These are phyloP conservation scores for Trichosporon faecale DNA, from an alignment of 1,284 basidiomycete genomes.

Conservation along the genomic window DNA sequence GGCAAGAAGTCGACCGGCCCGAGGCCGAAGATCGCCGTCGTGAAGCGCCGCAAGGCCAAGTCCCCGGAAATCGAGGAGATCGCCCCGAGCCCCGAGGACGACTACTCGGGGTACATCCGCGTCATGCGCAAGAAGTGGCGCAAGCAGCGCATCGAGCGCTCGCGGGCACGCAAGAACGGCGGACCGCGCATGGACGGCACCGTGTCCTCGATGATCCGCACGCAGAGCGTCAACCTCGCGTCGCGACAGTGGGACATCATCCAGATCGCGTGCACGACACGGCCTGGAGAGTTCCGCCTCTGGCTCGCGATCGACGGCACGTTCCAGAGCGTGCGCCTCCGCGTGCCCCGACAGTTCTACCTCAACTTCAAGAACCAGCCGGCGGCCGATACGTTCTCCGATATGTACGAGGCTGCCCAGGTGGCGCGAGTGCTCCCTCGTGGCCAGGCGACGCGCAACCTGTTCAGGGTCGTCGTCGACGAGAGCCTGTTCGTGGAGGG, in stretches of 20 bases:
- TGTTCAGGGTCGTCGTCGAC: constrained; percentile 79
- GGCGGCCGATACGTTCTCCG: constrained; percentile 63
- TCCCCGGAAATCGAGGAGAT: constrained; percentile 32
- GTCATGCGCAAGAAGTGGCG: constrained; percentile 81
- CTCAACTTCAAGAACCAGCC: constrained; percentile 76
- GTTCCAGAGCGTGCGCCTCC: constrained; percentile 73
- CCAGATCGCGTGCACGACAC: constrained; percentile 75
- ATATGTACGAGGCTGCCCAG: constrained; percentile 68
- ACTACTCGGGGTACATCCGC: constrained; percentile 77
- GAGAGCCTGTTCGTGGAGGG: constrained; percentile 81
- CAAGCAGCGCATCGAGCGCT: constrained; percentile 58
- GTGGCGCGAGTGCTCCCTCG: constrained; percentile 78
- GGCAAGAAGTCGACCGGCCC: constrained; percentile 37
- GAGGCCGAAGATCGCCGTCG: constrained; percentile 56
- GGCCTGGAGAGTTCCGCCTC: constrained; percentile 78
- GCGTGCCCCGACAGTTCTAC: constrained; percentile 89
- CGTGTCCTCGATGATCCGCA: constrained; percentile 75
- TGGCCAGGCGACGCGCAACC: constrained; percentile 69
- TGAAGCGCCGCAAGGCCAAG: constrained; percentile 57
- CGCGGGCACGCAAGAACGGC: constrained; percentile 47
- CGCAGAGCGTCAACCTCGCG: constrained; percentile 62
- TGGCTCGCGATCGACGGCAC: constrained; percentile 85
- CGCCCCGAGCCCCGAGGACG: constrained; percentile 60
- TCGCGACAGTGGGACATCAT: constrained; percentile 86
- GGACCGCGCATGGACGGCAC: constrained; percentile 52